These are phyloP conservation scores for Pharus latifolius DNA, from an alignment of 176 grass and related monocot species.

Conservation along the genomic window DNA sequence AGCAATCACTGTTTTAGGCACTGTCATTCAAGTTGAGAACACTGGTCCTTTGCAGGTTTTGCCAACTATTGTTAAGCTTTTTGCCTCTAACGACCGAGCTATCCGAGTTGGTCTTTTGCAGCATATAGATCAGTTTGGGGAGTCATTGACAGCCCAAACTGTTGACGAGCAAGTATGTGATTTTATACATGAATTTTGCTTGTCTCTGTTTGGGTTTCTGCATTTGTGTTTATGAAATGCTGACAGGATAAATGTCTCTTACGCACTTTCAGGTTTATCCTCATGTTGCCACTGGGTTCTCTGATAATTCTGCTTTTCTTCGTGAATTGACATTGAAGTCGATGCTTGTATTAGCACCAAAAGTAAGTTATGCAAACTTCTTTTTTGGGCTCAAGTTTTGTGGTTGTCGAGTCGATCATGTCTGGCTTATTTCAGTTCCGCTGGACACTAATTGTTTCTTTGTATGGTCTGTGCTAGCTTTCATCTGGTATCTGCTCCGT, in stretches of 20 bases:
- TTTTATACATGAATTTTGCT: background rate
- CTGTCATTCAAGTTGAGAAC: conserved; percentile 3
- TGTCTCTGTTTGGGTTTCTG: background rate
- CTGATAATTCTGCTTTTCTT: conserved; percentile 86
- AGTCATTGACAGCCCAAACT: conserved; percentile 79
- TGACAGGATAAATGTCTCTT: conserved; percentile 27
- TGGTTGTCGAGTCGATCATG: background rate
- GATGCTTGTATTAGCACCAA: conserved; percentile 93
- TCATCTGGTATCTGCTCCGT: no score
- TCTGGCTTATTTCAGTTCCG: background rate
- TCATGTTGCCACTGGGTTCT: conserved; percentile 94
- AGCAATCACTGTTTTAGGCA: background rate
- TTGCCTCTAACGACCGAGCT: conserved; percentile 87
- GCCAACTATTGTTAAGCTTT: conserved; percentile 97
- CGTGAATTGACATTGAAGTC: conserved; percentile 94
- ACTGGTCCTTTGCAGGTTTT: conserved; percentile 54
- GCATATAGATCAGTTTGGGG: conserved; percentile 98
- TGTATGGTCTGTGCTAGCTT: no score
- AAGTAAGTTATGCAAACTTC: conserved; percentile 45
- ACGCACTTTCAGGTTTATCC: conserved; percentile 70
- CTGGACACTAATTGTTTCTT: no score
- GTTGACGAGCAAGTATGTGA: conserved; percentile 90
- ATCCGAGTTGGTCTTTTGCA: conserved; percentile 96
- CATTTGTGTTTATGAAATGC: background rate
- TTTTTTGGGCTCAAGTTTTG: background rate